phyloP scores from a whole-genome alignment of 805 yeast genomes.

The Vanderwaltozyma polyspora region DNA sequence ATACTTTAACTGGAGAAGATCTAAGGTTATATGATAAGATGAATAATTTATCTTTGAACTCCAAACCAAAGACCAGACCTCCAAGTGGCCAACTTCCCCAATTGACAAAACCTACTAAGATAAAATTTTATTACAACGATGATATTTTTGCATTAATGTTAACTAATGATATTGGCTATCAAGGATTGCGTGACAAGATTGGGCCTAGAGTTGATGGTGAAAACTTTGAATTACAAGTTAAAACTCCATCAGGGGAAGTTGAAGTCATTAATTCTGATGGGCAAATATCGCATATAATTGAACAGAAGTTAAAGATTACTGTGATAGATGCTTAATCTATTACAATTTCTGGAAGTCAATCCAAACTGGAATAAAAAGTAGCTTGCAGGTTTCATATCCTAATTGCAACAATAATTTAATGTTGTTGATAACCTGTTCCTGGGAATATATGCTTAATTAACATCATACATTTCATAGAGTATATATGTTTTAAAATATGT shows the following conservation, averaged over 20 bases:
- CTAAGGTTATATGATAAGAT: conserved; percentile 19
- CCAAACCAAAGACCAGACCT: conserved; percentile 22
- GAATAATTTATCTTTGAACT: conserved; percentile 17
- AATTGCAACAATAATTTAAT: too few species aligned
- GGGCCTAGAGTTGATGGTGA: conserved; percentile 37
- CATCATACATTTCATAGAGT: too few species aligned
- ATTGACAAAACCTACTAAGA: conserved; percentile 32
- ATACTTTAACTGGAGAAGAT: conserved; percentile 26
- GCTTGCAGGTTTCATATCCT: too few species aligned
- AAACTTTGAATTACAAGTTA: conserved; percentile 28
- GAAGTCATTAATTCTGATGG: conserved; percentile 26
- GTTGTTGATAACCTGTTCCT: too few species aligned
- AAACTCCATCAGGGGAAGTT: conserved; percentile 23
- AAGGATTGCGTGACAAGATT: conserved; percentile 41
- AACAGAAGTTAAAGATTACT: conserved; percentile 28
- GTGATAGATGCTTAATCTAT: conserved; percentile 29
- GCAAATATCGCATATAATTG: conserved; percentile 26
- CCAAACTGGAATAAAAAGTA: too few species aligned
- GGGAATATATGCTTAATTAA: too few species aligned
- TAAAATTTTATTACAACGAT: conserved; percentile 68
- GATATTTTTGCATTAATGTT: conserved; percentile 67
- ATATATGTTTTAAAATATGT: too few species aligned
- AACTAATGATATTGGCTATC: conserved; percentile 36
- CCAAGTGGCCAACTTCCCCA: conserved; percentile 22
- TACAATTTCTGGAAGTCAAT: too few species aligned